phyloP scores from a whole-genome alignment of 345 rosid species.

The Acer yangbiense region DNA sequence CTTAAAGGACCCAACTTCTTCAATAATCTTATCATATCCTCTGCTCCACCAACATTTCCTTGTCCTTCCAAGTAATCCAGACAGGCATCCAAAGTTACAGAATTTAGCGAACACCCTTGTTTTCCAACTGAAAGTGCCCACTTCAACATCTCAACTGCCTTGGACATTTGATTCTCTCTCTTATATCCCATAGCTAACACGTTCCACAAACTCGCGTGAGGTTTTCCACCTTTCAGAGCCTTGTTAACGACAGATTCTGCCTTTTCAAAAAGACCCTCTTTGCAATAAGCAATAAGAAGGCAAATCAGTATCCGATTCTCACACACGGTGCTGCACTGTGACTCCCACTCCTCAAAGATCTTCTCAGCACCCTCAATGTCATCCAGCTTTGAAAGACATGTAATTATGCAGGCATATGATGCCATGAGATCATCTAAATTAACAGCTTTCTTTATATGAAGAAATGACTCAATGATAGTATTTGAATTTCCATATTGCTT shows the following conservation, averaged over 20 bases:
- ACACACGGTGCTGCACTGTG: conserved; percentile 11
- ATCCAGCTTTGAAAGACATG: conserved; percentile 23
- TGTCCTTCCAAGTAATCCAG: conserved; percentile 31
- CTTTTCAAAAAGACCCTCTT: conserved; percentile 24
- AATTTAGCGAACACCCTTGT: conserved; percentile 20
- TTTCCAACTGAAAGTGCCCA: conserved; percentile 16
- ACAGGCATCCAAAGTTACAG: conserved; percentile 18
- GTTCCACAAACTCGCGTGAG: conserved; percentile 26
- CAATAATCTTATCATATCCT: conserved; percentile 16
- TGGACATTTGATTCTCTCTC: conserved; percentile 21
- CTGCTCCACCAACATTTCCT: conserved; percentile 23
- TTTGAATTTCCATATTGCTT: too few species aligned
- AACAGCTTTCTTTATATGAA: too few species aligned
- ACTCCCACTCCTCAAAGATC: conserved; percentile 32
- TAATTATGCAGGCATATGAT: conserved; percentile 20
- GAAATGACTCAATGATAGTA: too few species aligned
- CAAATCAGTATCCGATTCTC: conserved; percentile 24
- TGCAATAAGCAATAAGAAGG: conserved; percentile 31
- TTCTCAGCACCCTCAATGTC: conserved; percentile 43
- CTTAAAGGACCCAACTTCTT: conserved; percentile 18
- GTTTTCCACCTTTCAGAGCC: conserved; percentile 17
- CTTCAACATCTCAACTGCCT: conserved; percentile 37
- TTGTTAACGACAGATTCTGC: conserved; percentile 30
- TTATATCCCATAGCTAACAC: conserved; percentile 24
- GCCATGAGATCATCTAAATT: background rate